Evolutionary conservation across 2,329 filamentous ascomycete species (phyloP).

Genomic region (Fusarium zealandicum): DNA sequence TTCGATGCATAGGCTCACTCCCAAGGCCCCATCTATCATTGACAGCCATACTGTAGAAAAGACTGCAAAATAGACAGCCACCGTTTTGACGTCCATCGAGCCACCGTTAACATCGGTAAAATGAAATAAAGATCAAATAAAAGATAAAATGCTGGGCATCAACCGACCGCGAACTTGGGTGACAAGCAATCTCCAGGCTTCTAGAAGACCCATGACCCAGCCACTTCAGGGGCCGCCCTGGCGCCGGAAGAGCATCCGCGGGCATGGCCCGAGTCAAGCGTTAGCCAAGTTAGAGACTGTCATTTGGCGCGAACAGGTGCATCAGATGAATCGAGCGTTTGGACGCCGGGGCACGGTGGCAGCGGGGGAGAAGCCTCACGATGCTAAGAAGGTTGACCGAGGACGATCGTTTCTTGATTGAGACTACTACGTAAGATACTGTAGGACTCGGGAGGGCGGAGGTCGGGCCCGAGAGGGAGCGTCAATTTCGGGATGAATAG

Average conservation of each 20-base stretch:
- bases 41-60: too few species aligned
- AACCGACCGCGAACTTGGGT: conserved; percentile 17
- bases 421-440: neutral
- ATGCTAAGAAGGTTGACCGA: conserved; percentile 23
- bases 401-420: conserved; percentile 1
- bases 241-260: conserved; percentile 37
- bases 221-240: conserved; percentile 29
- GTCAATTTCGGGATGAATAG: too few species aligned
- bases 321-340: conserved; percentile 29
- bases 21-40: too few species aligned
- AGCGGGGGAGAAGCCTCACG: conserved; percentile 2
- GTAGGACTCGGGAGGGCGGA: neutral
- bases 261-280: conserved; percentile 30
- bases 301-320: conserved; percentile 19
- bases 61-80: conserved; percentile 19
- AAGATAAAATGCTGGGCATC: conserved; percentile 24
- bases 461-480: too few species aligned
- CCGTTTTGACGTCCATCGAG: conserved; percentile 25
- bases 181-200: conserved; percentile 34
- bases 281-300: conserved; percentile 7
- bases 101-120: conserved; percentile 28
- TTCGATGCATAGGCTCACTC: neutral
- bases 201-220: conserved; percentile 38
- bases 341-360: conserved; percentile 13
- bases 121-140: conserved; percentile 27